These are phyloP conservation scores for Sporisorium reilianum DNA, from an alignment of 1,284 basidiomycete species.

Conservation along the genomic window DNA sequence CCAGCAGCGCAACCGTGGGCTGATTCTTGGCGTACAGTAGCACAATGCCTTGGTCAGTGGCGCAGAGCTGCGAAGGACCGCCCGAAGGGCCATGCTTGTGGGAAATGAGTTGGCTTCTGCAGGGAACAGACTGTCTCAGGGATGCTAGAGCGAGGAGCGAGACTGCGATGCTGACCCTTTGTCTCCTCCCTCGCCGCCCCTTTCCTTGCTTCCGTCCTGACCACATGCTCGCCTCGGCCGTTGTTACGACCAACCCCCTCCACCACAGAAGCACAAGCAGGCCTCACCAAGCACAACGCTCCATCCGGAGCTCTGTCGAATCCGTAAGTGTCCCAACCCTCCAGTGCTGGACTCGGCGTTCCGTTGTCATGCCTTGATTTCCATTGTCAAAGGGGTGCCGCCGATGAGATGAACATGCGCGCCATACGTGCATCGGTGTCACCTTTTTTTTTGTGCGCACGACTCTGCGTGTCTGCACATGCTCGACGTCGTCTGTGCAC, in stretches of 20 bases:
- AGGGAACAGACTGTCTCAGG: neutral
- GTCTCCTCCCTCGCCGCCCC: neutral
- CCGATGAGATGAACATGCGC: conserved; percentile 18
- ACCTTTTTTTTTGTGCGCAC: conserved; percentile 7
- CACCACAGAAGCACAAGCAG: conserved; percentile 12
- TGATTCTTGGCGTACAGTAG: neutral
- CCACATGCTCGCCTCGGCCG: neutral
- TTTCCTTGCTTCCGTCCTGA: neutral
- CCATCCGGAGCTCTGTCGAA: conserved; percentile 6
- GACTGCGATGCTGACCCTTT: neutral
- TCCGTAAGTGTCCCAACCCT: conserved; percentile 22
- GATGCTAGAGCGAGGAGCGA: conserved; percentile 11
- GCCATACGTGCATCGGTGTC: conserved; percentile 2
- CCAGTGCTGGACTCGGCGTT: neutral
- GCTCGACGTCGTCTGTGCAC: conserved; percentile 6
- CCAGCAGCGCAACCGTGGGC: neutral
- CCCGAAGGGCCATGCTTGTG: neutral
- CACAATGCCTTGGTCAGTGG: neutral
- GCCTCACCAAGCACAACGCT: conserved; percentile 15
- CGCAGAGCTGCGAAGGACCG: neutral
- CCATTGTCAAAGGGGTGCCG: conserved; percentile 13
- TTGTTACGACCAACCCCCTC: neutral
- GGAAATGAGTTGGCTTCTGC: neutral
- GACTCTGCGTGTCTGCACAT: conserved; percentile 8
- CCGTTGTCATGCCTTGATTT: neutral